Evolutionary conservation across 768 basidiomycete species (phyloP).

Genomic region (Panaeolus cyanescens): DNA sequence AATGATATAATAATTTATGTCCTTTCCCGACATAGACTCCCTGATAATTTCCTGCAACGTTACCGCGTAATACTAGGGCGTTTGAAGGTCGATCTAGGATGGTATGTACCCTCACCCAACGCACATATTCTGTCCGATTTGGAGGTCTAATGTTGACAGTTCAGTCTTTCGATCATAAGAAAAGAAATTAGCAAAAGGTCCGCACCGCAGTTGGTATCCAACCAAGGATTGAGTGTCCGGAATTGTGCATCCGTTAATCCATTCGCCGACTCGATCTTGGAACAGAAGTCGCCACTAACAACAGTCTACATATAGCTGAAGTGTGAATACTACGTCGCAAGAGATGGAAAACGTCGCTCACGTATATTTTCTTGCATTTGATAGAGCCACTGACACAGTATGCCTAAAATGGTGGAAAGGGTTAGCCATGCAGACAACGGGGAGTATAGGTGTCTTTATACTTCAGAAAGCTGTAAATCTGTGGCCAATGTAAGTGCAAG

Average conservation of each 20-base stretch:
- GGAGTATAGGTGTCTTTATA: no score
- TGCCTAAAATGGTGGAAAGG: background rate
- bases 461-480: background rate
- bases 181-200: background rate
- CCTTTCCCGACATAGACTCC: background rate
- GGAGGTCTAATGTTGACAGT: background rate
- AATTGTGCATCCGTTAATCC: slow-evolving; percentile 16
- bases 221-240: slow-evolving; percentile 16
- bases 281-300: slow-evolving; percentile 20
- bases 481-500: background rate
- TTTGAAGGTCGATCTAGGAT: no score
- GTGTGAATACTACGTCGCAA: background rate
- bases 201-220: slow-evolving; percentile 14
- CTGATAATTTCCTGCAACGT: no score
- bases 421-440: background rate
- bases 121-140: background rate
- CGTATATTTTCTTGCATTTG: background rate
- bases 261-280: slow-evolving; percentile 15
- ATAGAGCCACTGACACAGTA: background rate
- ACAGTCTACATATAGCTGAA: slow-evolving; percentile 20
- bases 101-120: background rate
- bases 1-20: background rate
- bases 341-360: background rate
- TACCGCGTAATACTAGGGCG: background rate
- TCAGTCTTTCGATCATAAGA: background rate